Evolutionary conservation across 2,329 filamentous ascomycete genomes (phyloP).

Genomic region (Phaeosphaeria sp.): DNA sequence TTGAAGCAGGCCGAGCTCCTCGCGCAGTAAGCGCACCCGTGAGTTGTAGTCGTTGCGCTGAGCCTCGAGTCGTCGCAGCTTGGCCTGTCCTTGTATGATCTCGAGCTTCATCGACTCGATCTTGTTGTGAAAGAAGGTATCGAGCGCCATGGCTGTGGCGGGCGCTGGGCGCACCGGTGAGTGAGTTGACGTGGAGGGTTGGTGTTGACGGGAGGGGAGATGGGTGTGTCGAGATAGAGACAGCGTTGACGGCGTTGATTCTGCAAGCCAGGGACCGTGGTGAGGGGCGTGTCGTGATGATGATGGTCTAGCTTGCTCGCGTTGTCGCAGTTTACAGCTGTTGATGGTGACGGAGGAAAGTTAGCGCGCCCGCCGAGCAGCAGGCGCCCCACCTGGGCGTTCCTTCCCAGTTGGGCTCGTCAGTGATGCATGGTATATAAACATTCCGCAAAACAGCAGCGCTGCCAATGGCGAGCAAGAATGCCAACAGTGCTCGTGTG

Average conservation of each 20-base stretch:
- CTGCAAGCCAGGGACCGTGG: too few species aligned
- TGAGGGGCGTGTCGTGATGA: not conserved
- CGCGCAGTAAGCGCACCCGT: conserved; percentile 88
- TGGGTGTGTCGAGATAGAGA: not conserved
- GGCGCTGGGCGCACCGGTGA: conserved; percentile 21
- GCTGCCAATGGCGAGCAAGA: not conserved
- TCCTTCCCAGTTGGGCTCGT: conserved; percentile 2
- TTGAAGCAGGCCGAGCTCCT: conserved; percentile 94
- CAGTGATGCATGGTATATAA: not conserved
- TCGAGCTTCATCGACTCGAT: conserved; percentile 99
- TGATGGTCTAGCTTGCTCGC: not conserved
- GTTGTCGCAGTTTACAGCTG: not conserved
- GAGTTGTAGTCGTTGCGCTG: conserved; percentile 99
- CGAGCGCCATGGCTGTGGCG: conserved; percentile 85
- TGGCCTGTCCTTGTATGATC: conserved; percentile 98
- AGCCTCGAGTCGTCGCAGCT: conserved; percentile 91
- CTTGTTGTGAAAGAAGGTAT: conserved; percentile 99
- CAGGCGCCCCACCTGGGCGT: conserved; percentile 5
- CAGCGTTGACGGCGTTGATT: not conserved
- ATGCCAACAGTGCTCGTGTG: not conserved
- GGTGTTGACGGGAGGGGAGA: not conserved
- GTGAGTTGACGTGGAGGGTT: not conserved
- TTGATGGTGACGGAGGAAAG: not conserved
- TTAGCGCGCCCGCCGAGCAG: not conserved
- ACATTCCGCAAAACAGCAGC: conserved; percentile 2